Conservation (phyloP, 164 flowering plant species). For the Tetrastigma voinierianum region DNA sequence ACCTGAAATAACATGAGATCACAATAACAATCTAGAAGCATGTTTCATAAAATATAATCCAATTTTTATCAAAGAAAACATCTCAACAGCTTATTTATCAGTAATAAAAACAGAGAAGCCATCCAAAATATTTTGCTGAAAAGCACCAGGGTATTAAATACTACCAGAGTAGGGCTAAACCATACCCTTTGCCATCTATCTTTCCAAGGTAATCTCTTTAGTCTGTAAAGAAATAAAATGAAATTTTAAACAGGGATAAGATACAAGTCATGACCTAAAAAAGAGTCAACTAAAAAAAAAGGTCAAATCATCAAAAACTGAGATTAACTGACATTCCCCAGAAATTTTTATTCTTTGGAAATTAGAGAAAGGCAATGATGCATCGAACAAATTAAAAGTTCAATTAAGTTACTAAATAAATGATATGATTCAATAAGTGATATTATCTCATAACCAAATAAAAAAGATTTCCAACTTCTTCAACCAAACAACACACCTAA, state of each 20-base stretch:
- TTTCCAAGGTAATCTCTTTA: constrained; percentile 89
- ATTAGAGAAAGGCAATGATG: not conserved
- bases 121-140: too few relatives aligned
- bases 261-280: not conserved
- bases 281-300: not conserved
- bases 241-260: not conserved
- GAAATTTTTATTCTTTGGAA: too few relatives aligned
- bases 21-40: constrained; percentile 2
- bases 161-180: not conserved
- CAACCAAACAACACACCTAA: not conserved
- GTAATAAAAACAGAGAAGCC: not conserved
- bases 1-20: constrained; percentile 42
- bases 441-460: too few relatives aligned
- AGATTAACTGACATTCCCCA: not conserved
- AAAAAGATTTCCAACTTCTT: not conserved
- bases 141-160: not conserved
- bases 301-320: not conserved
- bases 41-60: too few relatives aligned
- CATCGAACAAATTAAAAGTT: not conserved
- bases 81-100: not conserved
- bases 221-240: constrained; percentile 44
- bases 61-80: not conserved
- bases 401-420: not conserved
- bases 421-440: not conserved
- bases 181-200: constrained; percentile 98